Evolutionary conservation across 805 yeast genomes (phyloP), one percentile per base, ranked within the genome.

Genomic region (Yarrowia keelungensis): DNA sequence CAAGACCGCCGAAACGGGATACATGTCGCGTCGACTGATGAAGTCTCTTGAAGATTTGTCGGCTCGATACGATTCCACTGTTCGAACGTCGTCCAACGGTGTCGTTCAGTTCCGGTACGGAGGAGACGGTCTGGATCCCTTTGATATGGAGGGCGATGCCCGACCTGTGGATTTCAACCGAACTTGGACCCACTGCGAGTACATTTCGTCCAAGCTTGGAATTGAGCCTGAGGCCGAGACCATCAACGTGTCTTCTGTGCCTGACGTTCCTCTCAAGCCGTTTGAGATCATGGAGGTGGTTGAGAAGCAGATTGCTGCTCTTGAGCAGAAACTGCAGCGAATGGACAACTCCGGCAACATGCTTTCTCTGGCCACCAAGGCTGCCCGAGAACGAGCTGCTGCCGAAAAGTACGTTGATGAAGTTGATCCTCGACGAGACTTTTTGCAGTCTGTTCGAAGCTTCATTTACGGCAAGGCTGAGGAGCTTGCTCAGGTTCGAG

Each of bases 101-200:
- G 91, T 95, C 76, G 99, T 95, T 16, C 99, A 95, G 80, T 95
- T 95, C 80, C 91, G 92, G 43, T 95, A 95, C 76, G 99, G 99
- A 79, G 99, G 98, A 71, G 99, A 95, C 79, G 97, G 98, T 59
- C 84, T 95, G 72, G 99, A 95, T 82, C 99, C 99, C 3, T 84
- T 91, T 76, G 98, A 94, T 79, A 95, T 95, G 99, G 99, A 96
- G 80, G 99, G 99, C 73, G 97, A 96, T 79, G 97, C 98, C 1
- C 86, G 83, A 74, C 99, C 99, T 0, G 99, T 95, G 43, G 92
- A 96, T 77, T 94, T 95, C 77, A 83, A 83, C 69, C 87, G 98
- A 76, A 91, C 97, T 32, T 95, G 99, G 99, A 92, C 88, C 71
- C 99, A 95, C 78, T 88, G 97, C 8, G 83, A 79, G 73, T 89